Base-by-base conservation (phyloP, 306 rosid genomes). In the Hippophae tibetana region DNA sequence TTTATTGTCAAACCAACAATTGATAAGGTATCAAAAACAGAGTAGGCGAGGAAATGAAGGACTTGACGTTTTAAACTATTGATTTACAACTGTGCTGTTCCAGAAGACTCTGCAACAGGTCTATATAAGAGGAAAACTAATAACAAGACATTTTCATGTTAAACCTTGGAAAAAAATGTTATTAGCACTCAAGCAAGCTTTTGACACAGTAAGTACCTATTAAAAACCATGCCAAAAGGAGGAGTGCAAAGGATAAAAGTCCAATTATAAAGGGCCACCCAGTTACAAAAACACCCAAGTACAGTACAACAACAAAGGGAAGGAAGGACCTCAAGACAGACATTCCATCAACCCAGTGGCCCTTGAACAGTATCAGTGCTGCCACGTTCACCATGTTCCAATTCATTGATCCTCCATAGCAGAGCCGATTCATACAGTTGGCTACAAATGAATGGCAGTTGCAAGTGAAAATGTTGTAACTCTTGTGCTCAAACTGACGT, bases 371-470 rank as follows among this genome's bases (percentile, higher is more conserved):
- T 61, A 93, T 56, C 62, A 93, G 54, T 42, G 78, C 84, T 18
- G 80, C 99, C 45, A 88, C 86, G 60, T 60, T 85, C 49, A 93
- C 59, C 95, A 93, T 82, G 82, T 88, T 93, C 99, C 99, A 93
- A 52, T 60, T 67, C 95, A 88, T 82, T 60, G 95, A 88, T 55
- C 94, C 90, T 25, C 81, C 68, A 2, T 86, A 93, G 64, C 85
- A 67, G 1, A 86, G 47, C 66, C 94, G 89, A 61, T 88, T 93
- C 67, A 93, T 76, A 72, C 85, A 75, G 72, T 88, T 82, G 6
- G 94, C 96, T 3, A 72, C 93, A 14, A 86, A 93, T 0, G 85
- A 93, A 73, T 93, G 78, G 64, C 85, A 61, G 83, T 84, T 93
- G 81, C 99, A 93, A 0, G 94, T 93, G 80, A 93, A 88, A 47